A percentile compares a stretch with the other conserved stretches of the same genome.
These are phyloP conservation scores for Pseudocercospora ulei DNA, from an alignment of 2,329 filamentous ascomycete genomes.

Conservation along the genomic window DNA sequence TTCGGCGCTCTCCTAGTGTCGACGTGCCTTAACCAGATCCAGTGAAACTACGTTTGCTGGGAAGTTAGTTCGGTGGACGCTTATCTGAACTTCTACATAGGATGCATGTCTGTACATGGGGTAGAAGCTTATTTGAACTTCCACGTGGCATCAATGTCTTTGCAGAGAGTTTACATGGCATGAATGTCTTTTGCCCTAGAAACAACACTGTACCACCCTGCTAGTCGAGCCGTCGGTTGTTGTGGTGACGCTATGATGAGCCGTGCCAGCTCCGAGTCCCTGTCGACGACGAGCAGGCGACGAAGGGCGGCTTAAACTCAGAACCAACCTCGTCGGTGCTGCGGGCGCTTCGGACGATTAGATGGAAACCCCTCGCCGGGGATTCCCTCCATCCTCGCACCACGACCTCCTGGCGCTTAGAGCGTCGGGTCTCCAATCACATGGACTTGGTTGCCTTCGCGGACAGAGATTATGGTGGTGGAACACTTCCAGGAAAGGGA, in stretches of 20 bases:
- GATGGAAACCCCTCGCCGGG: constrained; percentile 11
- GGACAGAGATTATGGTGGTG: background rate
- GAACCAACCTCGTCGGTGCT: constrained; percentile 11
- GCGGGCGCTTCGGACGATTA: constrained; percentile 3
- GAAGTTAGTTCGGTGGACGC: too few relatives aligned
- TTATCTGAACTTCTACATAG: too few relatives aligned
- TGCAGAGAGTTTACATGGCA: too few relatives aligned
- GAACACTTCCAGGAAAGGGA: constrained; percentile 2
- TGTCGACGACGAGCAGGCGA: constrained; percentile 15
- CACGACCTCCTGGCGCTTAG: background rate
- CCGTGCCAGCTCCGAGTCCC: constrained; percentile 7
- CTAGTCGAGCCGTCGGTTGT: constrained; percentile 12
- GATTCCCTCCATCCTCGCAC: constrained; percentile 1
- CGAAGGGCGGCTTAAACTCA: constrained; percentile 10
- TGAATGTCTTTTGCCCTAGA: too few relatives aligned
- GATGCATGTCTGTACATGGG: too few relatives aligned
- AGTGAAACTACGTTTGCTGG: too few relatives aligned
- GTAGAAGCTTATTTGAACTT: too few relatives aligned
- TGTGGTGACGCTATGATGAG: constrained; percentile 13
- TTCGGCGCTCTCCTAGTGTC: too few relatives aligned
- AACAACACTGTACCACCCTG: constrained; percentile 5
- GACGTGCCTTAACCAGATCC: too few relatives aligned
- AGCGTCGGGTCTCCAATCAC: constrained; percentile 7
- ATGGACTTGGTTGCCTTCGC: constrained; percentile 5
- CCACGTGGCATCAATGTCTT: too few relatives aligned